Evolutionary conservation across 306 rosid genomes (phyloP).

Genomic region (Quercus cerris): DNA sequence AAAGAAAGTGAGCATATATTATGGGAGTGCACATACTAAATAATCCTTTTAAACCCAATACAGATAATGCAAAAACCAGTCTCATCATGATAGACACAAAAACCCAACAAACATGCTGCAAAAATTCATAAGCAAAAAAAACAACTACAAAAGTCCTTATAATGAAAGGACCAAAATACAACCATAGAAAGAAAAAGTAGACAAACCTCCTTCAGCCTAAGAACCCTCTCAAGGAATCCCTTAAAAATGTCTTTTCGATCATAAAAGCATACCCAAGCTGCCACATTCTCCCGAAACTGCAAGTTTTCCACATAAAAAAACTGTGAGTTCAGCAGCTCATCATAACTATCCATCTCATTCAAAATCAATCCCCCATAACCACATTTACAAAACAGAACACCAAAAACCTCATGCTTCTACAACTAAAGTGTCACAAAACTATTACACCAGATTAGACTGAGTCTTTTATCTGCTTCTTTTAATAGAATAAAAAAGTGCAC

Average conservation of each 20-base stretch:
- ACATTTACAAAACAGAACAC: too few species aligned
- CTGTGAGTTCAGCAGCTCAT: slow-evolving; percentile 3
- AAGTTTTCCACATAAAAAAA: slow-evolving; percentile 2
- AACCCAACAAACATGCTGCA: background rate
- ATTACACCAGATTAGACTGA: too few species aligned
- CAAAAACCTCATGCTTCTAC: too few species aligned
- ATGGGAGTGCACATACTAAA: background rate
- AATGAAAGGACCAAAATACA: background rate
- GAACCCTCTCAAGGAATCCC: slow-evolving; percentile 86
- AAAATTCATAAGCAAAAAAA: background rate
- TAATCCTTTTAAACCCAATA: background rate
- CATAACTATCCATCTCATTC: background rate
- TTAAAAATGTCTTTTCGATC: slow-evolving; percentile 71
- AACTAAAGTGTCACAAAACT: too few species aligned
- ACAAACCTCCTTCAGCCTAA: slow-evolving; percentile 78
- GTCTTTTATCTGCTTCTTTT: too few species aligned
- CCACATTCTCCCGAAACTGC: slow-evolving; percentile 95
- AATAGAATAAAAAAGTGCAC: too few species aligned
- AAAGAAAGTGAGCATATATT: background rate
- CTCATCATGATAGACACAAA: background rate
- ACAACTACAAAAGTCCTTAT: background rate
- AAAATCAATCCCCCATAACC: too few species aligned
- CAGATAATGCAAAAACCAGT: background rate
- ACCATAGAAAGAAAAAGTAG: slow-evolving; percentile 1
- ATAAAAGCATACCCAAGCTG: slow-evolving; percentile 92